A percentile compares a stretch with the other conserved stretches of the same genome.
Evolutionary conservation across 352 stramenopile genomes (phyloP).

Genomic region (Globisporangium spinosum): DNA sequence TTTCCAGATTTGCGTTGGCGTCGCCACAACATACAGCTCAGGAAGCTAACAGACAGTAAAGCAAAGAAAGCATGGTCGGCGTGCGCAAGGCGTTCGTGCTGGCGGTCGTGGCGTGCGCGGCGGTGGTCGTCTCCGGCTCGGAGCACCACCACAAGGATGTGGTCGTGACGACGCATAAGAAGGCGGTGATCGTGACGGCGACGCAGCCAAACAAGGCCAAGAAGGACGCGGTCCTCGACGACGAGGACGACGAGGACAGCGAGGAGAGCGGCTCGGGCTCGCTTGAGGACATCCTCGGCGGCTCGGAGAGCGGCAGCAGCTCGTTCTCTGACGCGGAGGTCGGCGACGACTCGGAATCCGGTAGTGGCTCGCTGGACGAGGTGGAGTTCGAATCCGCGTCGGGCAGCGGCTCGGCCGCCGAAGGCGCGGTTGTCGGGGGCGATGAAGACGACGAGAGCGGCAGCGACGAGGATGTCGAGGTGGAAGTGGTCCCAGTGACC

Average conservation of each 20-base stretch:
- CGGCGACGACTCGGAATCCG: background rate
- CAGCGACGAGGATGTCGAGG: conserved; percentile 23
- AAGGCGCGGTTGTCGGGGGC: background rate
- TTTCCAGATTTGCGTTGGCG: conserved; percentile 7
- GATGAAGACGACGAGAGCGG: conserved; percentile 4
- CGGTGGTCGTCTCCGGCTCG: conserved; percentile 6
- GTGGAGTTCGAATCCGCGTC: background rate
- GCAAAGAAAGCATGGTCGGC: conserved; percentile 11
- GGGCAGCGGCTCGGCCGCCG: background rate
- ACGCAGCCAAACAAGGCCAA: background rate
- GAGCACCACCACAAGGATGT: conserved; percentile 15
- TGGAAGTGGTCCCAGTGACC: conserved; percentile 18
- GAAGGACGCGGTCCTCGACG: background rate
- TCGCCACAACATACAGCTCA: background rate
- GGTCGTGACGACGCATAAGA: conserved; percentile 9
- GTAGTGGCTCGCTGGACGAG: conserved; percentile 8
- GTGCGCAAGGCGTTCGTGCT: conserved; percentile 15
- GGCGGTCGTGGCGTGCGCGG: conserved; percentile 12
- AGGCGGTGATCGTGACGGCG: conserved; percentile 5
- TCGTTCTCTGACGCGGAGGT: background rate
- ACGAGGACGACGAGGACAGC: background rate
- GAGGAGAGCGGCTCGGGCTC: background rate
- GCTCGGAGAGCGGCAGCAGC: background rate
- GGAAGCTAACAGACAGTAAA: background rate
- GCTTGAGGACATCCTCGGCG: background rate